Conservation (phyloP, 2,329 filamentous ascomycete species). For the Talaromyces sp. region DNA sequence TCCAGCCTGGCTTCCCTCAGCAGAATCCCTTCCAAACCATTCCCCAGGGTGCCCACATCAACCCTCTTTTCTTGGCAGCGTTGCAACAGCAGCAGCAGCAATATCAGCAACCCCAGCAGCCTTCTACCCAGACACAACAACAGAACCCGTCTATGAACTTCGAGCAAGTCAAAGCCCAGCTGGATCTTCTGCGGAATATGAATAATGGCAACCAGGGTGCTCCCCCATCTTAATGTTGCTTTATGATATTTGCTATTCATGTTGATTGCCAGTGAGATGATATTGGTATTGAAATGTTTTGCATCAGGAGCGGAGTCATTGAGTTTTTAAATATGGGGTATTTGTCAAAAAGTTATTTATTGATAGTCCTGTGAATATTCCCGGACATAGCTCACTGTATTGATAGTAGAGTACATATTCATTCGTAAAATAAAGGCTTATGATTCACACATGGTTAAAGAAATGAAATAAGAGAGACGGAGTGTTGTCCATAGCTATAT, state of each 20-base stretch:
- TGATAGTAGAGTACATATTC: constrained; percentile 18
- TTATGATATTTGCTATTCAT: constrained; percentile 4
- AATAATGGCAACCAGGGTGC: constrained; percentile 38
- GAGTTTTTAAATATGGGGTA: constrained; percentile 8
- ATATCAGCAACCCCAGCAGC: constrained; percentile 23
- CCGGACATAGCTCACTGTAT: neutral
- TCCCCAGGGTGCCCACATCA: constrained; percentile 55
- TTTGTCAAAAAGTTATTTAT: constrained; percentile 1
- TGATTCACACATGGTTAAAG: constrained; percentile 7
- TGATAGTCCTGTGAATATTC: neutral
- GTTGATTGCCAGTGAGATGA: constrained; percentile 14
- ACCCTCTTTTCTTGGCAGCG: constrained; percentile 60
- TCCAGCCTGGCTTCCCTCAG: constrained; percentile 42
- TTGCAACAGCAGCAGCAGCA: constrained; percentile 46
- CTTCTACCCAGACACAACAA: constrained; percentile 26
- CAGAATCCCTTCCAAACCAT: constrained; percentile 47
- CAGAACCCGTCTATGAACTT: constrained; percentile 39
- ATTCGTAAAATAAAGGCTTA: constrained; percentile 11
- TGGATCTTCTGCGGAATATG: constrained; percentile 44
- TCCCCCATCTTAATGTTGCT: constrained; percentile 28
- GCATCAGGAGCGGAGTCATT: constrained; percentile 26
- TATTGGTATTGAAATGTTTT: constrained; percentile 20
- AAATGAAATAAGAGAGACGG: neutral
- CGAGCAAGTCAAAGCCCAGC: constrained; percentile 45
- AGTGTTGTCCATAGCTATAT: neutral